Evolutionary conservation across 192 early-diverging fungal genomes (phyloP).

Genomic region (Entrophospora sp.): DNA sequence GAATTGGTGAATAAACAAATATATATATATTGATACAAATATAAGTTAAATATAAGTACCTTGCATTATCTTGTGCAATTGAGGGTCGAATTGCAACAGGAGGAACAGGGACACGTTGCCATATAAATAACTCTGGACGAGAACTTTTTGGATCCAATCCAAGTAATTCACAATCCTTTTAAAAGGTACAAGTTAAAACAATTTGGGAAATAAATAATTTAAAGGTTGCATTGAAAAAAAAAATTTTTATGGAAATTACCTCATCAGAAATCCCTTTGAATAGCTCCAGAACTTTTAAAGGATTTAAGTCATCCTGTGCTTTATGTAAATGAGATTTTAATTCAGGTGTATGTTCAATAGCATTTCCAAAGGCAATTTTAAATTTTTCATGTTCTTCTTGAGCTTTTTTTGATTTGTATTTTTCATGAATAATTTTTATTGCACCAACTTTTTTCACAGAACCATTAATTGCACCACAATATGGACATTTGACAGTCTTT

Average conservation of each 20-base stretch:
- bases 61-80: conserved; percentile 84
- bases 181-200: neutral
- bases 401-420: conserved; percentile 75
- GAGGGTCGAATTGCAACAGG: conserved; percentile 94
- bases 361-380: conserved; percentile 66
- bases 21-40: neutral
- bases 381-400: conserved; percentile 63
- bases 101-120: conserved; percentile 92
- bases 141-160: conserved; percentile 78
- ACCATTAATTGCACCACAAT: conserved; percentile 77
- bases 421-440: conserved; percentile 92
- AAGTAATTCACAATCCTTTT: conserved; percentile 88
- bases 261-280: conserved; percentile 84
- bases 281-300: conserved; percentile 73
- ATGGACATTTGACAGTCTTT: conserved; percentile 75
- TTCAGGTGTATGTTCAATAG: conserved; percentile 61
- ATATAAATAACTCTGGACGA: conserved; percentile 87
- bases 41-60: conserved; percentile 17
- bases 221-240: neutral
- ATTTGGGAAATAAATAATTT: neutral
- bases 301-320: conserved; percentile 93
- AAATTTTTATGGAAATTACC: conserved; percentile 24
- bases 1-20: neutral
- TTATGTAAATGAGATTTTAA: conserved; percentile 66
- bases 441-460: conserved; percentile 93